Percentiles rank a stretch among this genome's conserved stretches.
These are phyloP conservation scores for Talaromyces sp. DNA, from an alignment of 2,329 filamentous ascomycete genomes.

Conservation along the genomic window DNA sequence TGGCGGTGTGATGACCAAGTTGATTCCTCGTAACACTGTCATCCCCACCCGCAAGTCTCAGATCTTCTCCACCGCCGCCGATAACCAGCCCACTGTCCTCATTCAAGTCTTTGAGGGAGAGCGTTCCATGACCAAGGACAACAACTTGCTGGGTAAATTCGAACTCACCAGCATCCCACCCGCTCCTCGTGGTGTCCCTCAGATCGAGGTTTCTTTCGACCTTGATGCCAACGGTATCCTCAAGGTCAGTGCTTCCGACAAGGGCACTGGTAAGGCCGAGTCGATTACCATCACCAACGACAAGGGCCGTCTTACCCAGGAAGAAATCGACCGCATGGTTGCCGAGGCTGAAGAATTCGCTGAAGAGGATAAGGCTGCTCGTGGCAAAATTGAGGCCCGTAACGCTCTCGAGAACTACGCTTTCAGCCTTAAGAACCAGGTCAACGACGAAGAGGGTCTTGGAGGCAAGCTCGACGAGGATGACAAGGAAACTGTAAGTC, in stretches of 20 bases:
- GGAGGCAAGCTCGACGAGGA: conserved; percentile 98
- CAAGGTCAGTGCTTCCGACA: conserved; percentile 91
- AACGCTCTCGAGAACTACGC: conserved; percentile 99
- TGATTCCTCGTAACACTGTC: conserved; percentile 89
- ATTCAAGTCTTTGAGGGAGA: conserved; percentile 97
- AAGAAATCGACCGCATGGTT: conserved; percentile 99
- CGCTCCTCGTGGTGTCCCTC: conserved; percentile 89
- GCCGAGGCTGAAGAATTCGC: conserved; percentile 97
- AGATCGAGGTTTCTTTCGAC: conserved; percentile 97
- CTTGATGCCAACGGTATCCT: conserved; percentile 98
- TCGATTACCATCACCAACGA: conserved; percentile 99
- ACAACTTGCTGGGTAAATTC: conserved; percentile 97
- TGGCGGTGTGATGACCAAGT: conserved; percentile 94
- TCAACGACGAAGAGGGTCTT: conserved; percentile 92
- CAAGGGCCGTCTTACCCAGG: conserved; percentile 91
- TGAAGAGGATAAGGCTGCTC: conserved; percentile 97
- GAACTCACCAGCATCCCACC: conserved; percentile 94
- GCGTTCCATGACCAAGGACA: conserved; percentile 89
- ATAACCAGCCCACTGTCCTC: conserved; percentile 92
- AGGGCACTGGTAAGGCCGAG: conserved; percentile 96
- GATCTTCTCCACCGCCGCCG: conserved; percentile 94
- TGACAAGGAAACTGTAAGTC: conserved; percentile 86
- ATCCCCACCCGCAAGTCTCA: conserved; percentile 96
- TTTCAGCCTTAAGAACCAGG: conserved; percentile 98
- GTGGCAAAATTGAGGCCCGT: conserved; percentile 92